A percentile compares a stretch with the other conserved stretches of the same genome.
Evolutionary conservation across 371 early-diverging fungal species (phyloP).

Genomic region (Mycotypha africana): DNA sequence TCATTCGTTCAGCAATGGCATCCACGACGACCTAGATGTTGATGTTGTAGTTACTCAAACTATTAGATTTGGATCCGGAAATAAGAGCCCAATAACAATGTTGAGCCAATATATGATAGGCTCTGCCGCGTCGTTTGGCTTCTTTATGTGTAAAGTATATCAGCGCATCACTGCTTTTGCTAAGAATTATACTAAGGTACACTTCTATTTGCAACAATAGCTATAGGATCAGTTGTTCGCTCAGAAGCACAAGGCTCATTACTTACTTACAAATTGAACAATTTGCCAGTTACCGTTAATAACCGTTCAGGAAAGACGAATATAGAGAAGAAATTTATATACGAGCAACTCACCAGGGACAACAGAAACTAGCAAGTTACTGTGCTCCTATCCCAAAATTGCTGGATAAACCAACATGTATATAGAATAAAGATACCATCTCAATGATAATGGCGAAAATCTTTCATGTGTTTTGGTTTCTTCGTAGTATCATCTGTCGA

Average conservation of each 20-base stretch:
- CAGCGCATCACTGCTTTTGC: too few relatives aligned
- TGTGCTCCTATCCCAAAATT: background rate
- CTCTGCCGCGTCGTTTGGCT: constrained; percentile 51
- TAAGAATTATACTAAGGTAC: too few relatives aligned
- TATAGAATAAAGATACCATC: too few relatives aligned
- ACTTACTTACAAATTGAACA: too few relatives aligned
- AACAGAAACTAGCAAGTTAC: background rate
- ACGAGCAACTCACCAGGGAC: background rate
- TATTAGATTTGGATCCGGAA: constrained; percentile 42
- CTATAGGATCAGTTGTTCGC: constrained; percentile 75
- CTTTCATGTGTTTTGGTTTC: too few relatives aligned
- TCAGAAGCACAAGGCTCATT: too few relatives aligned
- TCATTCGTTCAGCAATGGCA: background rate
- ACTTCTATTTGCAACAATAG: constrained; percentile 24
- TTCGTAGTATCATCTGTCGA: too few relatives aligned
- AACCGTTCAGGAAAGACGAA: background rate
- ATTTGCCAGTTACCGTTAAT: constrained; percentile 12
- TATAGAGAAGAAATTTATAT: background rate
- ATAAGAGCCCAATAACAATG: constrained; percentile 35
- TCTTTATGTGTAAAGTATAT: constrained; percentile 45
- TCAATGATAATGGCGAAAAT: too few relatives aligned
- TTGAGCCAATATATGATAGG: constrained; percentile 48
- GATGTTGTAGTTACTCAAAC: too few relatives aligned
- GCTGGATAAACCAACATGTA: background rate
- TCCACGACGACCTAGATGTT: too few relatives aligned